These are phyloP conservation scores for Apiotrichum veenhuisii DNA, from an alignment of 1,284 basidiomycete species.

Conservation along the genomic window DNA sequence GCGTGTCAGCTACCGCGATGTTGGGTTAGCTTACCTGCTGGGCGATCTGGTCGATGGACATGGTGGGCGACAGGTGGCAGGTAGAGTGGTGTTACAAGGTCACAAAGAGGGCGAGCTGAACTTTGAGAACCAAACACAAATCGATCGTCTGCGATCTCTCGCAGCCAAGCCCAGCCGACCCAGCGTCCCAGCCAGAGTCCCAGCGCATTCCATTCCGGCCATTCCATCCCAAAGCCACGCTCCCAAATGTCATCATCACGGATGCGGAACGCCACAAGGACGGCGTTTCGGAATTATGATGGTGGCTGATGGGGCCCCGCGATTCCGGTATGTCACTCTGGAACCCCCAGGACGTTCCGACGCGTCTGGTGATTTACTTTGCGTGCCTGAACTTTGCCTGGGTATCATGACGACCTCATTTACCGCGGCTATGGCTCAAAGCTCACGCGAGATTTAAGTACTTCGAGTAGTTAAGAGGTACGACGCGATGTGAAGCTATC, in stretches of 20 bases:
- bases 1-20: slow-evolving; percentile 33
- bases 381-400: too few relatives aligned
- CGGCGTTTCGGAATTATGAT: background rate
- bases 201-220: too few relatives aligned
- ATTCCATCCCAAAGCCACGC: background rate
- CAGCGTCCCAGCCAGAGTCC: too few relatives aligned
- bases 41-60: slow-evolving; percentile 62
- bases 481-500: too few relatives aligned
- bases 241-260: too few relatives aligned
- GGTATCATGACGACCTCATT: too few relatives aligned
- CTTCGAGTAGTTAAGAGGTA: too few relatives aligned
- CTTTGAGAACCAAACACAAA: background rate
- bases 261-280: background rate
- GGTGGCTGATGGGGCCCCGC: background rate
- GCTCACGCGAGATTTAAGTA: too few relatives aligned
- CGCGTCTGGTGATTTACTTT: too few relatives aligned
- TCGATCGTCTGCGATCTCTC: too few relatives aligned
- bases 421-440: too few relatives aligned
- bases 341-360: background rate
- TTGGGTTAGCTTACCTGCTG: slow-evolving; percentile 37
- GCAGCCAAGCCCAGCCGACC: too few relatives aligned
- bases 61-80: slow-evolving; percentile 40
- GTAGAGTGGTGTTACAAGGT: background rate
- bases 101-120: background rate
- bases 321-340: background rate